Percentiles rank a stretch among this genome's conserved stretches.
These are phyloP conservation scores for Chlamydomonas eustigma DNA, from an alignment of 139 green algal genomes.

Conservation along the genomic window DNA sequence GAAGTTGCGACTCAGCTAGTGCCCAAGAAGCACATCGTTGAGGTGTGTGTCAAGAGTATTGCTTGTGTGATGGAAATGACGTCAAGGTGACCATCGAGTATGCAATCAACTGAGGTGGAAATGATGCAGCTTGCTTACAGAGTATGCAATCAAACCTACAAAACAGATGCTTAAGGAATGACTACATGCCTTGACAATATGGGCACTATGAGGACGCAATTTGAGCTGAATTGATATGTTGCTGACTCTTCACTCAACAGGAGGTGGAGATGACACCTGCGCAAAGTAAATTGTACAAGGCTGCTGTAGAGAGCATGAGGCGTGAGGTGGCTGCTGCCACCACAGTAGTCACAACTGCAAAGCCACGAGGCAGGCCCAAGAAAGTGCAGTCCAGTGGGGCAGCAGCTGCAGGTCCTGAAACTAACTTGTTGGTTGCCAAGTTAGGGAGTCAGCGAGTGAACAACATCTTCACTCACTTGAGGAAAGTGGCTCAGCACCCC, in stretches of 20 bases:
- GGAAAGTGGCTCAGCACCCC: constrained; percentile 92
- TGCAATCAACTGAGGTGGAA: constrained; percentile 4
- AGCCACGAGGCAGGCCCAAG: background rate
- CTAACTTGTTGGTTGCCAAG: constrained; percentile 22
- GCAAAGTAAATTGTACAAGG: constrained; percentile 57
- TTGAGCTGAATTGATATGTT: no score
- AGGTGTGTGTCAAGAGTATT: no score
- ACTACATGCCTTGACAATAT: no score
- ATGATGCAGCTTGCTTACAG: background rate
- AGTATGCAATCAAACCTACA: no score
- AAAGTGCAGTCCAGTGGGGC: background rate
- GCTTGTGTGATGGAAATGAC: no score
- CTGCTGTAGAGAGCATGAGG: constrained; percentile 42
- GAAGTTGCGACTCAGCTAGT: constrained; percentile 85
- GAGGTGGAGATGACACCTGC: constrained; percentile 55
- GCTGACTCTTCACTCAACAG: no score
- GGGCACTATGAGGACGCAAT: no score
- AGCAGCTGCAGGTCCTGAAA: background rate
- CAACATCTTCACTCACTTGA: constrained; percentile 90
- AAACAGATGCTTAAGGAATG: no score
- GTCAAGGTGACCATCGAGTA: no score
- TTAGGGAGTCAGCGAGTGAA: constrained; percentile 62
- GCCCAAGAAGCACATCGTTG: constrained; percentile 57
- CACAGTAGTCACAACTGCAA: background rate
- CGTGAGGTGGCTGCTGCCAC: constrained; percentile 29